Conservation (phyloP, 768 basidiomycete genomes). For the Pholiota microspora region DNA sequence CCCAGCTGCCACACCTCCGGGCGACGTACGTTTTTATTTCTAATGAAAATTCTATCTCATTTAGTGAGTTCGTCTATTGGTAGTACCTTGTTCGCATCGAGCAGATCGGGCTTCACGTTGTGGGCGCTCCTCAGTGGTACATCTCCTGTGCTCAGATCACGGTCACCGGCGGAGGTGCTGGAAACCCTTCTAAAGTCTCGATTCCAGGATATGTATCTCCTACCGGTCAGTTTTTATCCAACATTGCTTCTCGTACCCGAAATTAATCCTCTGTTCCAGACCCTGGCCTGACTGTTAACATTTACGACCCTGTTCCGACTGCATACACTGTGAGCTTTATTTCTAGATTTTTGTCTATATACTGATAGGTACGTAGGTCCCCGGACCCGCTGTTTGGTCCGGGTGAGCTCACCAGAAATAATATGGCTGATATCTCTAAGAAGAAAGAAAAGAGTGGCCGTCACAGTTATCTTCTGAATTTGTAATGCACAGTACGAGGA, state of each 20-base stretch:
- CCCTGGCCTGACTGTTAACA: slow-evolving; percentile 40
- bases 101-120: slow-evolving; percentile 44
- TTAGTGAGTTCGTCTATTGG: not conserved
- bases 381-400: too few species aligned
- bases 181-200: slow-evolving; percentile 42
- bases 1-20: slow-evolving; percentile 39
- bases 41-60: not conserved
- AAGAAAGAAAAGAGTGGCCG: too few species aligned
- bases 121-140: slow-evolving; percentile 45
- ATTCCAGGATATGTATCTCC: slow-evolving; percentile 48
- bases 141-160: slow-evolving; percentile 49
- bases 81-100: slow-evolving; percentile 47
- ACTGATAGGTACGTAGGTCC: too few species aligned
- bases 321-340: slow-evolving; percentile 28
- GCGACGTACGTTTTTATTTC: slow-evolving; percentile 27
- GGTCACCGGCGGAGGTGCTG: slow-evolving; percentile 40
- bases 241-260: not conserved
- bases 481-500: too few species aligned
- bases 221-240: slow-evolving; percentile 21
- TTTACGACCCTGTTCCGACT: slow-evolving; percentile 37
- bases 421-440: too few species aligned
- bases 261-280: slow-evolving; percentile 17
- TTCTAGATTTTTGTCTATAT: not conserved
- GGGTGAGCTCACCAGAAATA: too few species aligned
- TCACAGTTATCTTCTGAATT: too few species aligned